Base-by-base conservation (phyloP, 2,329 filamentous ascomycete genomes). In the Aspergillus phoenicis region DNA sequence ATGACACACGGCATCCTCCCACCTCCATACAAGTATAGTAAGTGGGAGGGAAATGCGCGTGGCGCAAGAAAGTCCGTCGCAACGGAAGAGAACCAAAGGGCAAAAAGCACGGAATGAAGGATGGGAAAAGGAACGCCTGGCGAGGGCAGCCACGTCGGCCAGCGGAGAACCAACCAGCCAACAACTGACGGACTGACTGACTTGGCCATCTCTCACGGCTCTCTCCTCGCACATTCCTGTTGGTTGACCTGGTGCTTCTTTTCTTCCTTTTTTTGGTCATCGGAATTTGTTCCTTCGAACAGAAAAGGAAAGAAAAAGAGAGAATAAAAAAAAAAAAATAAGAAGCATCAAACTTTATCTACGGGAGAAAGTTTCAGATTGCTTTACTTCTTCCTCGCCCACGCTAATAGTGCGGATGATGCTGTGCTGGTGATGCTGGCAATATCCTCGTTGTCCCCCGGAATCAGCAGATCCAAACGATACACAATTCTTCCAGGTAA, bases 61-160 rank as follows among this genome's bases (percentile, higher is more conserved):
- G 41, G 20, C 41, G 41, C 41, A 45, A 20, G 13, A 28, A 3
- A 10, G 8, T 17, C 36, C 36, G 22, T 41, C 3, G 52, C 17
- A 38, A 45, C 17, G 38, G 41, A 13, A 36, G 33, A 55, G 26
- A 24, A 15, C 36, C n/a, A 20, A 20, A 28, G 39, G 20, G 11
- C 52, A 30, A n/a, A 54, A n/a, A 26, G n/a, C 28, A 4, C 4
- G 39, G 36, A 51, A 39, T 48, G 39, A 43, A 63, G 62, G 38
- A 52, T 54, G 51, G 24, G 20, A 41, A 54, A 20, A 56, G 48
- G 33, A 36, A 36, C 33, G 33, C 38, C 22, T 47, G 41, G 52
- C 54, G 20, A 30, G 54, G 43, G 39, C 53, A 56, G 53, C 53
- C 53, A 56, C 53, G 53, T 56, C 39, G 53, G 39, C 47, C 26